Conservation (phyloP, 2,329 filamentous ascomycete genomes). For the Fusarium pininemorale region DNA sequence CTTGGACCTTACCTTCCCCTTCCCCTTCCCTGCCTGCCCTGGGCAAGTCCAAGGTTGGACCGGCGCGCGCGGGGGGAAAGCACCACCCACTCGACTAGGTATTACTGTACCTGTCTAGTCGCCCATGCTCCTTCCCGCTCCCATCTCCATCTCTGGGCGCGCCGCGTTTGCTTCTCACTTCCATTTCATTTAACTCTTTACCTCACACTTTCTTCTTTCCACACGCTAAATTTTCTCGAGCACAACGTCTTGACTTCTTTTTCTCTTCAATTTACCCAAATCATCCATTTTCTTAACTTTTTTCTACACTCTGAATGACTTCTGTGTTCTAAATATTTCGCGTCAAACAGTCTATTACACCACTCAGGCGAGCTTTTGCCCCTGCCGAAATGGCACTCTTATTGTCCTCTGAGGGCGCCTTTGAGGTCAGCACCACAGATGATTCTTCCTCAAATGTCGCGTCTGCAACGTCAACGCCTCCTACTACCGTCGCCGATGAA, state of each 20-base stretch:
- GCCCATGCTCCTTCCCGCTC: constrained; percentile 33
- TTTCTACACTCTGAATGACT: constrained; percentile 11
- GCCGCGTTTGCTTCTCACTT: constrained; percentile 35
- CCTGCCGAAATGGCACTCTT: constrained; percentile 45
- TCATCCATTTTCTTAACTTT: not conserved
- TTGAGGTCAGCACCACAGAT: constrained; percentile 38
- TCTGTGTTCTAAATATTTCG: constrained; percentile 26
- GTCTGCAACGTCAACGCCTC: constrained; percentile 70
- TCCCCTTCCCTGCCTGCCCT: constrained; percentile 11
- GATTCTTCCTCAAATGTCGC: constrained; percentile 62
- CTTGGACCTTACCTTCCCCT: constrained; percentile 2
- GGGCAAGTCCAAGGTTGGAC: constrained; percentile 31
- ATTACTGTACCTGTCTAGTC: constrained; percentile 18
- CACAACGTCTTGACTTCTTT: not conserved
- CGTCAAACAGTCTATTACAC: constrained; percentile 26
- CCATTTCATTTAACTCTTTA: constrained; percentile 16
- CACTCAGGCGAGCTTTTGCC: constrained; percentile 5
- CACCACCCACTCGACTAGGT: constrained; percentile 25
- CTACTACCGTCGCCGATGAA: constrained; percentile 71
- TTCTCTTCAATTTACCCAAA: not conserved
- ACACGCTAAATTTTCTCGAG: constrained; percentile 4
- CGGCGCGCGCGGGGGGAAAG: constrained; percentile 35
- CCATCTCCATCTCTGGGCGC: constrained; percentile 33
- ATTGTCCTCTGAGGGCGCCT: constrained; percentile 47
- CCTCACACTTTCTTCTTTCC: not conserved